A percentile compares a stretch with the other conserved stretches of the same genome.
phyloP scores from a whole-genome alignment of 768 basidiomycete genomes.

The Baorangia bicolor region DNA sequence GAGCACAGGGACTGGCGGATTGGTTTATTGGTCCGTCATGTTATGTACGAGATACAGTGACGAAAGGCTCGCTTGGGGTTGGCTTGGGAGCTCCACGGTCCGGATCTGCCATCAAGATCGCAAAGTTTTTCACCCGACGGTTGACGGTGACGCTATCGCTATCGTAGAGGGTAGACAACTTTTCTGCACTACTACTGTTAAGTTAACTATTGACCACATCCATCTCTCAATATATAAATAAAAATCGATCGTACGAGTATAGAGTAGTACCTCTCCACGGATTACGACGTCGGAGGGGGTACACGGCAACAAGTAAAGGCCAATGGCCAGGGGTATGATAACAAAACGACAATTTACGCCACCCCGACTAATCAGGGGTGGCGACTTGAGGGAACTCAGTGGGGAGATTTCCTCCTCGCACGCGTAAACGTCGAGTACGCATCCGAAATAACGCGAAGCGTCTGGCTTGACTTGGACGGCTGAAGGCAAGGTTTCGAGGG shows the following conservation, averaged over 20 bases:
- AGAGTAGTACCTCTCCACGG: neutral
- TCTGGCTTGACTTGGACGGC: conserved; percentile 11
- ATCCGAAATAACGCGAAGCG: conserved; percentile 29
- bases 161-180: neutral
- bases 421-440: conserved; percentile 24
- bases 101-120: too few relatives aligned
- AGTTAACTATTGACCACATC: neutral
- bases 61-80: too few relatives aligned
- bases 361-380: neutral
- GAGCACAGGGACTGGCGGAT: too few relatives aligned
- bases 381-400: neutral
- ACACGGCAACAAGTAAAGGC: neutral
- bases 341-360: neutral
- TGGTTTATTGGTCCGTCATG: too few relatives aligned
- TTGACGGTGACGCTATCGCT: too few relatives aligned
- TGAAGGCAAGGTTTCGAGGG: conserved; percentile 6
- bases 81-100: too few relatives aligned
- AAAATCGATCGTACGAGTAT: neutral
- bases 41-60: too few relatives aligned
- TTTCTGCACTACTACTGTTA: neutral
- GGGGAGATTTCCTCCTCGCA: conserved; percentile 12
- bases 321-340: neutral
- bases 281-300: neutral
- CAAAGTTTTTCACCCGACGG: neutral
- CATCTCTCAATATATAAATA: neutral